A percentile compares a stretch with the other conserved stretches of the same genome.
Conservation (phyloP, 148 eudicot species). For the Chenopodium album region DNA sequence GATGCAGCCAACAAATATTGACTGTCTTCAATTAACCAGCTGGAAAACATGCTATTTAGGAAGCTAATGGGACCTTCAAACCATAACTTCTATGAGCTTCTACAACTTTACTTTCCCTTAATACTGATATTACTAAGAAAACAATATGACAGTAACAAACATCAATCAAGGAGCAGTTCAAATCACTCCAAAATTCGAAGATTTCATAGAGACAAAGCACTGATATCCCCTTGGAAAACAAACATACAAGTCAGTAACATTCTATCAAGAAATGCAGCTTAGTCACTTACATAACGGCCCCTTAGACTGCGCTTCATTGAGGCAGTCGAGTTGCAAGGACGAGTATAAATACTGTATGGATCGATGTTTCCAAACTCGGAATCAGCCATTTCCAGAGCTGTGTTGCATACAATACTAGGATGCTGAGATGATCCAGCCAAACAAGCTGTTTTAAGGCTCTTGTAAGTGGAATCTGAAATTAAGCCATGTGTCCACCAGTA, state of each 20-base stretch:
- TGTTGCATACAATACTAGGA: constrained; percentile 55
- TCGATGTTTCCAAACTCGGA: constrained; percentile 77
- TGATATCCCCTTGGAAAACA: neutral
- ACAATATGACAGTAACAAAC: neutral
- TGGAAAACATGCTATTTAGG: neutral
- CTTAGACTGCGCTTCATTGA: constrained; percentile 45
- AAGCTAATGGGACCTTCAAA: neutral
- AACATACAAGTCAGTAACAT: neutral
- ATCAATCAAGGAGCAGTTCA: neutral
- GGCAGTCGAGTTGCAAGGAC: constrained; percentile 51
- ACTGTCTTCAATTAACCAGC: neutral
- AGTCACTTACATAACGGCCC: constrained; percentile 74
- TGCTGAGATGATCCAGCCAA: constrained; percentile 65
- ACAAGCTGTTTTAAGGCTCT: constrained; percentile 45
- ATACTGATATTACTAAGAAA: neutral
- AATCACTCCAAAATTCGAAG: neutral
- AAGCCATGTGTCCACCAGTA: constrained; percentile 96
- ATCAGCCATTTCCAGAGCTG: constrained; percentile 52
- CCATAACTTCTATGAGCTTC: neutral
- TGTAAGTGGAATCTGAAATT: constrained; percentile 80
- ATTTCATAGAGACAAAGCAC: neutral
- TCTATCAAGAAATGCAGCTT: neutral
- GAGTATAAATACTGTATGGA: constrained; percentile 81
- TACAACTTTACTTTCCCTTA: too few species aligned
- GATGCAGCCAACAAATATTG: neutral